Conservation (phyloP, 2,329 filamentous ascomycete species). For the Mycocentrospora acerina region DNA sequence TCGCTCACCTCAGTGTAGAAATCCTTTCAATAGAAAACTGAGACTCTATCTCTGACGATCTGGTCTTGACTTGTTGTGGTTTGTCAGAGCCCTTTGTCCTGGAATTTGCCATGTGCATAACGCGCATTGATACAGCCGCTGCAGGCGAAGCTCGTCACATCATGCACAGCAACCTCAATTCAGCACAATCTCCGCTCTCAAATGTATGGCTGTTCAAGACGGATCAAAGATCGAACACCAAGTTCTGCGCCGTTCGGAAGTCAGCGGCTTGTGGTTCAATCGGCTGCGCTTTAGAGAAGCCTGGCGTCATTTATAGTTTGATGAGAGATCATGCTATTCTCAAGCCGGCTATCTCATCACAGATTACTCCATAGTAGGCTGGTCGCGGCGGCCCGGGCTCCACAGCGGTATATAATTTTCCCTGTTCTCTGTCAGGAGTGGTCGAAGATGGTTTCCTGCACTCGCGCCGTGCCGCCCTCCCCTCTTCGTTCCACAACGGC, state of each 20-base stretch:
- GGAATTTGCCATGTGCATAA: no score
- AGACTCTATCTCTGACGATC: no score
- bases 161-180: slow-evolving; percentile 14
- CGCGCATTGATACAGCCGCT: no score
- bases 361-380: slow-evolving; percentile 9
- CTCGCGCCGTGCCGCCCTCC: slow-evolving; percentile 35
- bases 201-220: slow-evolving; percentile 3
- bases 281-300: slow-evolving; percentile 2
- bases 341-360: slow-evolving; percentile 9
- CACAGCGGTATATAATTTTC: slow-evolving; percentile 18
- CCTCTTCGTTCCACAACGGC: slow-evolving; percentile 22
- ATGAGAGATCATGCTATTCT: slow-evolving; percentile 8
- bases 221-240: neutral
- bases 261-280: slow-evolving; percentile 7
- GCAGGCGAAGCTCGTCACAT: slow-evolving; percentile 2
- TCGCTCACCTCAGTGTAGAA: no score
- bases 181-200: slow-evolving; percentile 11
- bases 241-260: slow-evolving; percentile 1
- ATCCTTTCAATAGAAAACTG: no score
- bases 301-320: slow-evolving; percentile 2
- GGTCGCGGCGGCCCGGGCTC: slow-evolving; percentile 25
- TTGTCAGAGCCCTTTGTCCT: no score
- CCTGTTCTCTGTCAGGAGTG: slow-evolving; percentile 13
- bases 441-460: slow-evolving; percentile 24
- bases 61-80: no score